Base-by-base conservation (phyloP, 163 green algal genomes). In the Scenedesmus sp. region DNA sequence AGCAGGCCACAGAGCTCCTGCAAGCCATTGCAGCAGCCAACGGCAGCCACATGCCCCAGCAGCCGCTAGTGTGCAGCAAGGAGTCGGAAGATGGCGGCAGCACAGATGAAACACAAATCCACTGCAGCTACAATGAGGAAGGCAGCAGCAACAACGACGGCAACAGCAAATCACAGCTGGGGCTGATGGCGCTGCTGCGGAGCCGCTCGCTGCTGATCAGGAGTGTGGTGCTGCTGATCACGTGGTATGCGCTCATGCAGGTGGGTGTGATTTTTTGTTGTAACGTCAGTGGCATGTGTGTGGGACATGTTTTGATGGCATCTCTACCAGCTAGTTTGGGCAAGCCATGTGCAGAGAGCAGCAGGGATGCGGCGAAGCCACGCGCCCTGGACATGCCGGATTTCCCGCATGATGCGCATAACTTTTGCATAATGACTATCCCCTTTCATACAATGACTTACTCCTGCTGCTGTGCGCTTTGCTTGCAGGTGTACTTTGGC, bases 1-100 rank as follows among this genome's bases (percentile, higher is more conserved):
- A 90, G 4, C 86, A 93, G 54, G 93, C 93, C 20, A 57, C 60
- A 0, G 23, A 59, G 46, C 55, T 92, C 5, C 81, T 92, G 88
- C 60, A 62, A 6, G 34, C 13, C 54, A 83, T 92, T 2, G 26
- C 88, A 3, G 12, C 10, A n/a, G 26, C 16, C 23, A 92, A 92
- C 52, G 16, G 60, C 16, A 83, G 18, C 7, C 20, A 13, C 60
- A 88, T 92, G 88, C 88, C 88, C 1, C 18, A n/a, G 13, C 55
- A 84, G 55, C 70, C 86, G 16, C 55, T 84, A 18, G 57, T 84
- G 26, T 20, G 57, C 52, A 62, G 82, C 5, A 46, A 54, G 67
- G 55, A 70, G 10, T 56, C 57, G n/a, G 26, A 74, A 62, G 23
- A 52, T n/a, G 56, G 66, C 86, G 67, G 57, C 52, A 20, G 66